phyloP scores from a whole-genome alignment of 2,329 filamentous ascomycete species.

The Aureobasidium sp. region DNA sequence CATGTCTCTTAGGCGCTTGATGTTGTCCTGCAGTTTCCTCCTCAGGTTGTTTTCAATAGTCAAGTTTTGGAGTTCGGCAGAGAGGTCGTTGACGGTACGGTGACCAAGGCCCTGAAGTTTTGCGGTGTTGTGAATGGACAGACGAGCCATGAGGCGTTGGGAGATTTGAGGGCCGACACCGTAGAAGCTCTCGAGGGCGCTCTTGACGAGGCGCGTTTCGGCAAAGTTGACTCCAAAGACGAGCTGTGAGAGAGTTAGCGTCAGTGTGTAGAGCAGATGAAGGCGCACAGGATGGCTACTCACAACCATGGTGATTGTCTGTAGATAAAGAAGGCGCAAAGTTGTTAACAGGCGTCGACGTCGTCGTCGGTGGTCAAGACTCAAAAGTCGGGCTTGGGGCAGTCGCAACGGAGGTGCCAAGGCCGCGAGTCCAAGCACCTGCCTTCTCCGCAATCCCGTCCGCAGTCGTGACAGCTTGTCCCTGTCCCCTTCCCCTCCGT shows the following conservation, averaged over 20 bases:
- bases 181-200: slow-evolving; percentile 75
- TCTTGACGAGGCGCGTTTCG: slow-evolving; percentile 64
- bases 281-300: background rate
- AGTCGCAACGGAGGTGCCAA: background rate
- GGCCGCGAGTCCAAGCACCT: background rate
- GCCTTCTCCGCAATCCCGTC: background rate
- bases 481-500: background rate
- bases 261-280: background rate
- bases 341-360: background rate
- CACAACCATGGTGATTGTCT: slow-evolving; percentile 12
- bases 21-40: slow-evolving; percentile 73
- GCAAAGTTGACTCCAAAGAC: slow-evolving; percentile 80
- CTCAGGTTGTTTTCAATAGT: slow-evolving; percentile 86
- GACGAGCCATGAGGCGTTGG: slow-evolving; percentile 72
- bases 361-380: background rate
- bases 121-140: slow-evolving; percentile 76
- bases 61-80: slow-evolving; percentile 79
- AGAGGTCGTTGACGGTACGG: slow-evolving; percentile 72
- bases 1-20: slow-evolving; percentile 78
- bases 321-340: background rate
- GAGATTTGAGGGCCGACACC: slow-evolving; percentile 66
- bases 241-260: slow-evolving; percentile 36
- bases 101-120: slow-evolving; percentile 66
- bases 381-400: background rate
- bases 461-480: background rate